Percentiles rank a stretch among this genome's conserved stretches.
These are phyloP conservation scores for Panicum virgatum DNA, from an alignment of 202 grass and related monocot species.

Conservation along the genomic window DNA sequence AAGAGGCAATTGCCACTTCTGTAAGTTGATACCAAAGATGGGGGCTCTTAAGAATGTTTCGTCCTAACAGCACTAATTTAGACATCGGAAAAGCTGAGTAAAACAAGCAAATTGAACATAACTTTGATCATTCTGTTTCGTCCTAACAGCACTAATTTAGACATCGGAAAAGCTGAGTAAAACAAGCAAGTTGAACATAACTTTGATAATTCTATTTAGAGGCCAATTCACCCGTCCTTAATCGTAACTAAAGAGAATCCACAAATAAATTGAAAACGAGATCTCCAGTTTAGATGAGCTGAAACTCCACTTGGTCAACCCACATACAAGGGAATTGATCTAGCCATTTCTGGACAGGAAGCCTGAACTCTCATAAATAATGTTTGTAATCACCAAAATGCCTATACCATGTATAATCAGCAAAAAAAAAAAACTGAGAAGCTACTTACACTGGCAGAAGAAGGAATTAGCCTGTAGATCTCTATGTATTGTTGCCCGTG, in stretches of 20 bases:
- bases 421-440: slow-evolving; percentile 20
- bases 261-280: background rate
- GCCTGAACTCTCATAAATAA: background rate
- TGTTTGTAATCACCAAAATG: background rate
- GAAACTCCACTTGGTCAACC: background rate
- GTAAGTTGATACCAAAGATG: slow-evolving; percentile 1
- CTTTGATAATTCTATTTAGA: slow-evolving; percentile 3
- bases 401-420: slow-evolving; percentile 6
- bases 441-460: slow-evolving; percentile 58
- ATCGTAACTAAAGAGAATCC: background rate
- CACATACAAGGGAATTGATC: background rate
- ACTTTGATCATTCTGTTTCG: slow-evolving; percentile 1
- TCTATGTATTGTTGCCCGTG: slow-evolving; percentile 98
- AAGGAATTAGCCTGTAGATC: slow-evolving; percentile 72
- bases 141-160: background rate
- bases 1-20: slow-evolving; percentile 14
- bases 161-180: background rate
- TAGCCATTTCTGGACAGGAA: background rate
- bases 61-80: background rate
- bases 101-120: background rate
- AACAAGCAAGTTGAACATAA: background rate
- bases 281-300: background rate
- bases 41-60: background rate
- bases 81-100: background rate
- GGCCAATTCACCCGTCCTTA: background rate